phyloP scores from a whole-genome alignment of 768 basidiomycete genomes.

The Clitopilus passeckerianus region DNA sequence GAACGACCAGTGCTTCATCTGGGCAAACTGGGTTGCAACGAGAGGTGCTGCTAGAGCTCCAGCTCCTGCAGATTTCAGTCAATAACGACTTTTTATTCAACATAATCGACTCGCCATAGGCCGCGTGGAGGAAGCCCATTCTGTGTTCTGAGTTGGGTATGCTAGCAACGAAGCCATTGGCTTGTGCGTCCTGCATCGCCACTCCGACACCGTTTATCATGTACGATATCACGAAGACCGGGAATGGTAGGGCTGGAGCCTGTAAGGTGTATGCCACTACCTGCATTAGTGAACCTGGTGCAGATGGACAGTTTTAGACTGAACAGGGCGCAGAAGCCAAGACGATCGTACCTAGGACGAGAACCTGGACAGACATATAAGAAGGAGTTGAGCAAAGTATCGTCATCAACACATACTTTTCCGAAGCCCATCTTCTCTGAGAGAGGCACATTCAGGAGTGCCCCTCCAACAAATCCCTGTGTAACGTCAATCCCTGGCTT shows the following conservation, averaged over 20 bases:
- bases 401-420: slow-evolving; percentile 24
- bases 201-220: slow-evolving; percentile 38
- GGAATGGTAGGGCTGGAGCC: slow-evolving; percentile 57
- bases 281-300: slow-evolving; percentile 46
- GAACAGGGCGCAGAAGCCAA: neutral
- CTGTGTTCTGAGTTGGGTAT: slow-evolving; percentile 48
- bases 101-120: slow-evolving; percentile 36
- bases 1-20: slow-evolving; percentile 44
- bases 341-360: slow-evolving; percentile 12
- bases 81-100: neutral
- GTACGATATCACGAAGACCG: slow-evolving; percentile 48
- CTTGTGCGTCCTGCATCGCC: slow-evolving; percentile 55
- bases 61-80: slow-evolving; percentile 23
- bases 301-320: neutral
- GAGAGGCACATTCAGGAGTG: slow-evolving; percentile 32
- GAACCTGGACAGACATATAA: slow-evolving; percentile 7
- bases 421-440: slow-evolving; percentile 35
- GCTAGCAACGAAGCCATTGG: slow-evolving; percentile 59
- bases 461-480: slow-evolving; percentile 37
- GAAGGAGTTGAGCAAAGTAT: slow-evolving; percentile 1
- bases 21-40: slow-evolving; percentile 56
- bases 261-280: slow-evolving; percentile 49
- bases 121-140: slow-evolving; percentile 60
- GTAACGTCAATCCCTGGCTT: neutral
- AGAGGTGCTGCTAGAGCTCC: slow-evolving; percentile 50